These are phyloP conservation scores for Agastache rugosa DNA, from an alignment of 257 asterid species.

Conservation along the genomic window DNA sequence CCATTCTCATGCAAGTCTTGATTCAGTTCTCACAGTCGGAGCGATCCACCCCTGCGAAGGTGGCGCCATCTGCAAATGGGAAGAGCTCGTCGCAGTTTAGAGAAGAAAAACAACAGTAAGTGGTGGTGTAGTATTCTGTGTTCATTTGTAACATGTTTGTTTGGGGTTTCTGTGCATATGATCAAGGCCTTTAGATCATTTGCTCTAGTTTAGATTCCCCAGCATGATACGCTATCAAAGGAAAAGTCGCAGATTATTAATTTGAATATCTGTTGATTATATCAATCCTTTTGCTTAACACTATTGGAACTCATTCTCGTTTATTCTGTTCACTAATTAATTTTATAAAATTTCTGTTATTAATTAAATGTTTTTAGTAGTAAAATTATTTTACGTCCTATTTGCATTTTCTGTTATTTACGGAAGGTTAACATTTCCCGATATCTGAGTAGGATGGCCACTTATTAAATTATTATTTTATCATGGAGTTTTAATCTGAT, in stretches of 20 bases:
- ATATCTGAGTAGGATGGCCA: too few relatives aligned
- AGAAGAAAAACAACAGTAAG: slow-evolving; percentile 45
- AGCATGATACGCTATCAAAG: background rate
- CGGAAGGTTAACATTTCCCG: too few relatives aligned
- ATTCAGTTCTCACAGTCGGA: slow-evolving; percentile 85
- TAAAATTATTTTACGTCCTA: too few relatives aligned
- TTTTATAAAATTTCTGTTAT: too few relatives aligned
- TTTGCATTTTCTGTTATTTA: too few relatives aligned
- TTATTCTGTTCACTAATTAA: too few relatives aligned
- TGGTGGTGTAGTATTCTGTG: slow-evolving; percentile 24
- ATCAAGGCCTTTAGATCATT: background rate
- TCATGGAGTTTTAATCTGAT: too few relatives aligned
- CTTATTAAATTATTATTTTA: too few relatives aligned
- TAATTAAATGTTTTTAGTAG: too few relatives aligned
- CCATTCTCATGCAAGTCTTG: slow-evolving; percentile 84
- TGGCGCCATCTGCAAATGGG: slow-evolving; percentile 47
- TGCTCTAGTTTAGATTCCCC: slow-evolving; percentile 15
- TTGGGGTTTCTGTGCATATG: too few relatives aligned
- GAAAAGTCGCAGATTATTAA: background rate
- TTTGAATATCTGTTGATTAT: background rate
- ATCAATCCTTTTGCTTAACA: too few relatives aligned
- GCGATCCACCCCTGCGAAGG: slow-evolving; percentile 72
- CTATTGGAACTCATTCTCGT: too few relatives aligned
- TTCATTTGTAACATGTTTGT: background rate
- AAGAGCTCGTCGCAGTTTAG: slow-evolving; percentile 37